Conservation (phyloP, 2,329 filamentous ascomycete species). For the Sphaceloma murrayae region DNA sequence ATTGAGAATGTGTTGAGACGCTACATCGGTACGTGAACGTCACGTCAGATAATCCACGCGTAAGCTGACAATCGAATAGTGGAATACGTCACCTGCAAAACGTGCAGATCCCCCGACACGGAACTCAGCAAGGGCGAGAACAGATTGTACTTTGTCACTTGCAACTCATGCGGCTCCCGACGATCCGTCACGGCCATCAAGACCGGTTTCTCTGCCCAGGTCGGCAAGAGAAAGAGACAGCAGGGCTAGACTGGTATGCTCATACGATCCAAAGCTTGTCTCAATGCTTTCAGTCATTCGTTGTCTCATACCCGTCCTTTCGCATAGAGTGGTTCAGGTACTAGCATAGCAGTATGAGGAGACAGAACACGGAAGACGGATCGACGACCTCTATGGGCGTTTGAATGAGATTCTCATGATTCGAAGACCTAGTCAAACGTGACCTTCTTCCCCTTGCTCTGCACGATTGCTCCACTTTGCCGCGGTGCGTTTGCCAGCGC, state of each 20-base stretch:
- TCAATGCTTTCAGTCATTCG: not conserved
- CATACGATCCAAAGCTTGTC: not conserved
- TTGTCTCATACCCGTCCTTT: not conserved
- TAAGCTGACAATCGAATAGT: slow-evolving; percentile 40
- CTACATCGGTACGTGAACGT: slow-evolving; percentile 68
- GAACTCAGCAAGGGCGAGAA: slow-evolving; percentile 98
- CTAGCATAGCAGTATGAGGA: slow-evolving; percentile 1
- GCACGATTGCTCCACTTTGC: slow-evolving; percentile 70
- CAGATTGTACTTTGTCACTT: slow-evolving; percentile 96
- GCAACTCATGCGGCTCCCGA: slow-evolving; percentile 60
- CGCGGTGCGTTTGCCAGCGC: slow-evolving; percentile 44
- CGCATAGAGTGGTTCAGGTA: slow-evolving; percentile 10
- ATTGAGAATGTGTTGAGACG: slow-evolving; percentile 93
- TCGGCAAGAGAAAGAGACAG: slow-evolving; percentile 97
- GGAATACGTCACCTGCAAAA: slow-evolving; percentile 99
- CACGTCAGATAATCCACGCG: not conserved
- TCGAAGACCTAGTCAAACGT: slow-evolving; percentile 52
- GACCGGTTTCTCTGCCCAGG: slow-evolving; percentile 99
- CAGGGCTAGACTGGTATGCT: slow-evolving; percentile 50
- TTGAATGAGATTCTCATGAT: not conserved
- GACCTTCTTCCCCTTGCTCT: slow-evolving; percentile 68
- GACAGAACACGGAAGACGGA: not conserved
- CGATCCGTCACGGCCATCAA: slow-evolving; percentile 96
- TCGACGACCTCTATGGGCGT: not conserved
- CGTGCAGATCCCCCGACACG: slow-evolving; percentile 87